Conservation (phyloP, 805 yeast genomes). For the Ogataea pignaliae region DNA sequence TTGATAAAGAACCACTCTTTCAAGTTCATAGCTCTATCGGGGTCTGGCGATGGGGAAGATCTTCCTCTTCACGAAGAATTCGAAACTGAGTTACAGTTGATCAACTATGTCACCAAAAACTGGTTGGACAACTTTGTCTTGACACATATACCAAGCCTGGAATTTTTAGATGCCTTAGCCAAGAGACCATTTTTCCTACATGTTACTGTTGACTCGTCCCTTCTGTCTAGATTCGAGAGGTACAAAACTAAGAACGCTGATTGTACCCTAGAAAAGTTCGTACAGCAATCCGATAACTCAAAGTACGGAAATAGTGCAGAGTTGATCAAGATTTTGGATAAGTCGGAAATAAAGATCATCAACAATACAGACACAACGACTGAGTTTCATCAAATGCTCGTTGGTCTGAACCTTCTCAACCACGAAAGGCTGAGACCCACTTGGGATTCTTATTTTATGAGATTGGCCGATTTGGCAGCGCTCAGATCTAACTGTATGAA, state of each 20-base stretch:
- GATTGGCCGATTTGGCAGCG: conserved; percentile 89
- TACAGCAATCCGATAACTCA: conserved; percentile 10
- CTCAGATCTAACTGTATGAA: conserved; percentile 94
- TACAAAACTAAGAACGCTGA: conserved; percentile 15
- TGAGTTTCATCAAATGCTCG: conserved; percentile 35
- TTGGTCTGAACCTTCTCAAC: conserved; percentile 43
- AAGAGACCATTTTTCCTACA: conserved; percentile 84
- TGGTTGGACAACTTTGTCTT: conserved; percentile 66
- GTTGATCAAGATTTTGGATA: conserved; percentile 38
- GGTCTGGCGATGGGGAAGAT: conserved; percentile 12
- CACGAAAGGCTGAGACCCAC: conserved; percentile 70
- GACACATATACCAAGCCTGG: conserved; percentile 40
- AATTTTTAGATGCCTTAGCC: conserved; percentile 41
- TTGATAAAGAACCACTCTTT: conserved; percentile 50
- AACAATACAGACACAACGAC: conserved; percentile 40
- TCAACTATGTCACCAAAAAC: conserved; percentile 57
- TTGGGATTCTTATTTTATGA: conserved; percentile 97
- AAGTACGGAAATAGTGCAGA: conserved; percentile 8
- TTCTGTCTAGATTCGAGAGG: conserved; percentile 41
- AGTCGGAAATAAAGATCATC: conserved; percentile 54
- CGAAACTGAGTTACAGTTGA: conserved; percentile 37
- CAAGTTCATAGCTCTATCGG: conserved; percentile 26
- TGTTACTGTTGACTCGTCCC: conserved; percentile 71
- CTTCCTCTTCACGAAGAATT: conserved; percentile 30
- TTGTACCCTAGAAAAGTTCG: conserved; percentile 12